Conservation (phyloP, 2,329 filamentous ascomycete genomes). For the Pseudopyricularia cyperi region DNA sequence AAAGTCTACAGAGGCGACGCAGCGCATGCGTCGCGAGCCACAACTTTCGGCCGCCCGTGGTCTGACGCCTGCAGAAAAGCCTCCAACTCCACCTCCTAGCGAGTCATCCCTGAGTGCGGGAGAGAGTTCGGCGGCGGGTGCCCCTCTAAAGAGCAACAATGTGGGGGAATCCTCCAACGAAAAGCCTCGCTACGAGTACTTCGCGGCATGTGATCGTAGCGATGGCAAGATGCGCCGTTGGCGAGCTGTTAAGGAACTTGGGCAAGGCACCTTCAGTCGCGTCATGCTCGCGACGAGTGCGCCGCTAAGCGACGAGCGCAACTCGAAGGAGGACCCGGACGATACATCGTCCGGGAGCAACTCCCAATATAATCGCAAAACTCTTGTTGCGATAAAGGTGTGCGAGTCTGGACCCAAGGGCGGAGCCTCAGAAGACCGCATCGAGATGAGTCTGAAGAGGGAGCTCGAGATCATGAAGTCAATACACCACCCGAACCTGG, state of each 20-base stretch:
- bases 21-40: conserved; percentile 57
- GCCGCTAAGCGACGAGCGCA: conserved; percentile 32
- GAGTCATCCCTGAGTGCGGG: conserved; percentile 46
- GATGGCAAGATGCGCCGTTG: conserved; percentile 64
- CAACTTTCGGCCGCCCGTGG: conserved; percentile 71
- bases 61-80: conserved; percentile 48
- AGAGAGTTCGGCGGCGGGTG: conserved; percentile 22
- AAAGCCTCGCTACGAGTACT: conserved; percentile 43
- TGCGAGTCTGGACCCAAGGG: conserved; percentile 91
- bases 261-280: conserved; percentile 90
- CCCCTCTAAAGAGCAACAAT: conserved; percentile 20
- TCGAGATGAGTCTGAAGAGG: conserved; percentile 86
- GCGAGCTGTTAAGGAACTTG: conserved; percentile 66
- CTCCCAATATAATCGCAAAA: conserved; percentile 47
- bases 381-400: conserved; percentile 86
- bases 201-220: conserved; percentile 53
- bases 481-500: conserved; percentile 78
- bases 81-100: conserved; percentile 72
- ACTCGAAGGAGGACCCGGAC: conserved; percentile 18
- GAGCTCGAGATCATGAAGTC: conserved; percentile 89
- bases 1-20: conserved; percentile 19
- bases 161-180: conserved; percentile 10
- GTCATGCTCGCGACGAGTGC: conserved; percentile 85
- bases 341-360: conserved; percentile 8
- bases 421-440: conserved; percentile 81